Percentiles rank a stretch among this genome's conserved stretches.
phyloP scores from a whole-genome alignment of 306 rosid genomes.

The Astragalus membranaceus region DNA sequence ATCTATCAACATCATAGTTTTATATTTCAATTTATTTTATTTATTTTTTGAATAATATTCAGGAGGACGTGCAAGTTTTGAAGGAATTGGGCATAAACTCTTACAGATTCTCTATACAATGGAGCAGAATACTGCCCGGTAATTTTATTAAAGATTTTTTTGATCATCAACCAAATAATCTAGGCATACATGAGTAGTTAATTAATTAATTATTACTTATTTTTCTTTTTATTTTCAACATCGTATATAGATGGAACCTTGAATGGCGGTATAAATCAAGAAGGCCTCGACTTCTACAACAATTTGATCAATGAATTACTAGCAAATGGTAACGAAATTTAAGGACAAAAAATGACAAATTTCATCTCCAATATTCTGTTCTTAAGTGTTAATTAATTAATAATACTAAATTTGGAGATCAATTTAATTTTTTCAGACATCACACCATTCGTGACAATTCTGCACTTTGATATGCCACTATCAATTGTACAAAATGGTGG shows the following conservation, averaged over 20 bases:
- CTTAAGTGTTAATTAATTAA: neutral
- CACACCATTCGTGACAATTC: slow-evolving; percentile 14
- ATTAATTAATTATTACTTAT: neutral
- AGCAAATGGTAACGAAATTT: slow-evolving; percentile 1
- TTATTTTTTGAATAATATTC: no score
- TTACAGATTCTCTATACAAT: slow-evolving; percentile 29
- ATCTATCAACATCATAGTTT: neutral
- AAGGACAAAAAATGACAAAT: neutral
- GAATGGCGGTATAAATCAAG: slow-evolving; percentile 27
- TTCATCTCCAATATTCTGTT: neutral
- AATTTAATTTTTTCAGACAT: neutral
- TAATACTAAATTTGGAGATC: no score
- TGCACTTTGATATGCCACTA: slow-evolving; percentile 19
- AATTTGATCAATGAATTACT: slow-evolving; percentile 19
- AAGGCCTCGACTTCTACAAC: slow-evolving; percentile 30
- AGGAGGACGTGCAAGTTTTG: slow-evolving; percentile 18
- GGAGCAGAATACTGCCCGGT: slow-evolving; percentile 33
- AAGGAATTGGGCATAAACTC: slow-evolving; percentile 24
- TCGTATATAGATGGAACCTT: slow-evolving; percentile 19
- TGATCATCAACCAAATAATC: neutral
- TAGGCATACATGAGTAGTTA: neutral
- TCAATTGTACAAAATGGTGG: neutral
- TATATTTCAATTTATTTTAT: no score
- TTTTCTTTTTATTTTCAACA: neutral
- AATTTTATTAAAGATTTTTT: neutral